Percentiles rank a stretch among this genome's conserved stretches.
Conservation (phyloP, 2,329 filamentous ascomycete genomes). For the Paracamarosporium sp. region DNA sequence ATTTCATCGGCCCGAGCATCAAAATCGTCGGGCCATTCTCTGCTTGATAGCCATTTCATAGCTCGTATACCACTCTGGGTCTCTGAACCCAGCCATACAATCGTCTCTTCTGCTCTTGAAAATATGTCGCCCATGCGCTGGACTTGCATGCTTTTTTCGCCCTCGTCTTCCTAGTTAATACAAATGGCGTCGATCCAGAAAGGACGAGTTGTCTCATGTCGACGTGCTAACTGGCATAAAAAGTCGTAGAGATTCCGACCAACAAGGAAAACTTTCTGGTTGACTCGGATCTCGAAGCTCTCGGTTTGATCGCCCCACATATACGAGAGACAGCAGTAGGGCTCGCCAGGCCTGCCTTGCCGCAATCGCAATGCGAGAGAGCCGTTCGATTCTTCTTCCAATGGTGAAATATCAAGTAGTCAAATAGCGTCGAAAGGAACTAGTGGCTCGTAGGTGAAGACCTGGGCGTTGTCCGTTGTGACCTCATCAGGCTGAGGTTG, state of each 20-base stretch:
- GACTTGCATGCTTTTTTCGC: neutral
- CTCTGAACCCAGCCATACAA: neutral
- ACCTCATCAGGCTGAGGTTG: too few relatives aligned
- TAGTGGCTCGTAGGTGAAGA: too few relatives aligned
- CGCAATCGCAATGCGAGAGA: too few relatives aligned
- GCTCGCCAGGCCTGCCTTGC: neutral
- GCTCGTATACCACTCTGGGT: neutral
- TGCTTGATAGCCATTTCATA: neutral
- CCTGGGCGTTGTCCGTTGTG: too few relatives aligned
- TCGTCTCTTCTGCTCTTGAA: neutral
- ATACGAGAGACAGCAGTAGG: neutral
- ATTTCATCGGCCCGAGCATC: too few relatives aligned
- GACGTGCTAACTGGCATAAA: neutral
- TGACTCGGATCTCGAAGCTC: neutral
- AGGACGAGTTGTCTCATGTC: neutral
- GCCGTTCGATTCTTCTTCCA: too few relatives aligned
- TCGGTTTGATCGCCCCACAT: neutral
- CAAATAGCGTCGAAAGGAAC: too few relatives aligned
- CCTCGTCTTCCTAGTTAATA: neutral
- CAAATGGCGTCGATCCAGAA: neutral
- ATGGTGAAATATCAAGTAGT: too few relatives aligned
- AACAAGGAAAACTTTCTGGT: neutral
- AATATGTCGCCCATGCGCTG: neutral
- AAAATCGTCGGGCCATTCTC: too few relatives aligned
- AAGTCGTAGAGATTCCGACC: neutral